These are phyloP conservation scores for Neurospora intermedia DNA, from an alignment of 495 filamentous ascomycete genomes.

Conservation along the genomic window DNA sequence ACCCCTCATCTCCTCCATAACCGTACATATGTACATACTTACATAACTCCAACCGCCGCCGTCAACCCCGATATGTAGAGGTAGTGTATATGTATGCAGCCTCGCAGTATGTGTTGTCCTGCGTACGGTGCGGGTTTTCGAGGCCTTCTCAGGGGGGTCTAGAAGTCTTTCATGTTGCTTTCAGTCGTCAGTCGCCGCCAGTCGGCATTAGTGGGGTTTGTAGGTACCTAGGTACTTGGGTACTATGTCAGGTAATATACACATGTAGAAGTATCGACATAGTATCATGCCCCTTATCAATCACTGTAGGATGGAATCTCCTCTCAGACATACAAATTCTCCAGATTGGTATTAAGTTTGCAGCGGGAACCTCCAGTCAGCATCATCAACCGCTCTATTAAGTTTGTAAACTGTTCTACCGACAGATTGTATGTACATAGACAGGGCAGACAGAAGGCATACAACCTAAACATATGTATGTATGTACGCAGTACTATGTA, in stretches of 20 bases:
- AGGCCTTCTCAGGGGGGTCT: not conserved
- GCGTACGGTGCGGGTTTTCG: not conserved
- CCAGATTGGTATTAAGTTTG: not conserved
- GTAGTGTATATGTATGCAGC: not conserved
- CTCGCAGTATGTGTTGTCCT: not conserved
- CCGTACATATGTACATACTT: not conserved
- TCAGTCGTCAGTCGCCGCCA: not conserved
- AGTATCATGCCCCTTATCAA: not conserved
- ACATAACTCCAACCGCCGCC: not conserved
- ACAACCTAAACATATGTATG: no score
- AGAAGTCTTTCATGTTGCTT: not conserved
- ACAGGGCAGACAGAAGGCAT: not conserved
- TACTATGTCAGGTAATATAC: no score
- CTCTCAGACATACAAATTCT: not conserved
- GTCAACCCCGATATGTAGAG: not conserved
- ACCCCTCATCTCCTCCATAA: not conserved
- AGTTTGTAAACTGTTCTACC: no score
- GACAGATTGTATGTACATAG: no score
- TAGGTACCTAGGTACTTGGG: no score
- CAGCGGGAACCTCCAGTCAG: not conserved
- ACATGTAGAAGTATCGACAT: not conserved
- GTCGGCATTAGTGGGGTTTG: not conserved
- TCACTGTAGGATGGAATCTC: not conserved
- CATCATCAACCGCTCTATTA: not conserved
- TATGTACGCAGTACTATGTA: no score